Evolutionary conservation across 2,329 filamentous ascomycete species (phyloP), one percentile per base, ranked within the genome.

Genomic region (Trichoderma oligosporum): DNA sequence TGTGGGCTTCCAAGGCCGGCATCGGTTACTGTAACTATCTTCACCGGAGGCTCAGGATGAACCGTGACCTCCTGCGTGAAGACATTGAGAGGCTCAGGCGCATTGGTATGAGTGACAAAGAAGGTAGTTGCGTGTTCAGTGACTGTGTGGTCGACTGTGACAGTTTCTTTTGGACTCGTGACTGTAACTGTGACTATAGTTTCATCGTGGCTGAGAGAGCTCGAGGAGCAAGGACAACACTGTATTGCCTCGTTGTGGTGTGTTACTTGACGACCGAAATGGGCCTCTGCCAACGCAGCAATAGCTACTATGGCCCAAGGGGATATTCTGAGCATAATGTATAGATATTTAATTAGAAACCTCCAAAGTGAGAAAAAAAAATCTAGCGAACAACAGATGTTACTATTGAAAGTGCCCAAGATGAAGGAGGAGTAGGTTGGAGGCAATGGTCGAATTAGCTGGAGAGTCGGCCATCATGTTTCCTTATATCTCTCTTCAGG

Each of bases 171-270:
- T 24, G 61, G 57, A 7, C 62, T 57, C 38, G 65, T 68, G 27
- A 36, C 45, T 4, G 54, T 57, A 16, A 70, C 60, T 18, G 66
- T 70, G 33, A 71, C 61, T 9, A 66, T 67, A 7, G 58, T 57
- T 7, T 41, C 31, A 11, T 45, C 62, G n/a, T 60, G 55, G 7
- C 46, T 55, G 20, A 60, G 25, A 11, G 54, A 59, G 20, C 60
- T 60, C 16, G 65, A 39, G 8, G 56, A 56, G 22, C 71, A 73
- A 31, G 70, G 65, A 39, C 68, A 70, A 48, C 67, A 71, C 45
- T 67, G 64, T 4, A 64, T 56, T n/a, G 51, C 54, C 14, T 61
- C 54, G 12, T 58, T 59, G 31, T 7, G 14, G 45, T 63, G 64
- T 22, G 61, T 36, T 7, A 61, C 56, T 16, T 66, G 47, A 29